phyloP scores from a whole-genome alignment of 2,329 filamentous ascomycete genomes.

The Stenocarpella maydis region DNA sequence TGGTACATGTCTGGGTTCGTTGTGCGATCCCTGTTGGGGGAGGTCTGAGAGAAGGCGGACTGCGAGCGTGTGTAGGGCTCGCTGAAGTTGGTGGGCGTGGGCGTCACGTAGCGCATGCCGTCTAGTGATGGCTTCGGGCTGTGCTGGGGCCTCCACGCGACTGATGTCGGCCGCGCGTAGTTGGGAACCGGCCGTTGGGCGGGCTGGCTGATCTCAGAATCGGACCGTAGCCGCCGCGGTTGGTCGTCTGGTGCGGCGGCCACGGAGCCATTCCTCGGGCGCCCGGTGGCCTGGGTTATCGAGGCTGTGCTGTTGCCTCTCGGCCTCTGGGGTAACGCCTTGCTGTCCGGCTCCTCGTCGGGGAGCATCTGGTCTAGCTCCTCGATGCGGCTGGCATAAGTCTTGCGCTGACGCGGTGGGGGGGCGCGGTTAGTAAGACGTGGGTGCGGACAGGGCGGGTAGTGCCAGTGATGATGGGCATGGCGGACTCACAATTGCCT shows the following conservation, averaged over 20 bases:
- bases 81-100: slow-evolving; percentile 42
- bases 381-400: slow-evolving; percentile 88
- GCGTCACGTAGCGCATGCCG: slow-evolving; percentile 40
- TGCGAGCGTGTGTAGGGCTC: slow-evolving; percentile 52
- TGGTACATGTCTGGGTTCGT: slow-evolving; percentile 47
- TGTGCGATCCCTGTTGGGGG: slow-evolving; percentile 51
- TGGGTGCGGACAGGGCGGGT: too few relatives aligned
- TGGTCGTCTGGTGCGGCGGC: slow-evolving; percentile 18
- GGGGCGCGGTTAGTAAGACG: slow-evolving; percentile 2
- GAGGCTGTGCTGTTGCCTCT: slow-evolving; percentile 58
- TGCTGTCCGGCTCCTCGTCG: slow-evolving; percentile 64
- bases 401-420: slow-evolving; percentile 71
- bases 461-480: too few relatives aligned
- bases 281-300: slow-evolving; percentile 50
- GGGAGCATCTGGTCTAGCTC: slow-evolving; percentile 80
- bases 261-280: slow-evolving; percentile 25
- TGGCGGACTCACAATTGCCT: slow-evolving; percentile 80
- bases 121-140: slow-evolving; percentile 40
- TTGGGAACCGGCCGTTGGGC: slow-evolving; percentile 39
- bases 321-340: slow-evolving; percentile 77
- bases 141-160: slow-evolving; percentile 36
- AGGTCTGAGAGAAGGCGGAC: slow-evolving; percentile 60
- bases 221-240: slow-evolving; percentile 56
- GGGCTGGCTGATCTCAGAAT: slow-evolving; percentile 39
- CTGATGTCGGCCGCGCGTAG: slow-evolving; percentile 41